Conservation (phyloP, 345 rosid species). For the Murraya koenigii region DNA sequence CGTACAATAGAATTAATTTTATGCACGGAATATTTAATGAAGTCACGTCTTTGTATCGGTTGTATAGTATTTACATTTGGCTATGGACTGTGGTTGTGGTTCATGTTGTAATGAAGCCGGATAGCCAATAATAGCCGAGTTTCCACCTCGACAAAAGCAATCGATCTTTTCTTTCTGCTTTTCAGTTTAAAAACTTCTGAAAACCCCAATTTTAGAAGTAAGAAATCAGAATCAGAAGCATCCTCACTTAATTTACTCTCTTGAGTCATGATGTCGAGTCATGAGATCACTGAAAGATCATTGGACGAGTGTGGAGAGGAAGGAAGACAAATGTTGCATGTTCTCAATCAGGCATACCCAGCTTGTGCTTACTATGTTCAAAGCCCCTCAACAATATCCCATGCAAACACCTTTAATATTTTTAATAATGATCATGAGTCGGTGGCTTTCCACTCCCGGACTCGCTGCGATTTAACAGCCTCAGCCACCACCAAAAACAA, state of each 20-base stretch:
- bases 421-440: slow-evolving; percentile 26
- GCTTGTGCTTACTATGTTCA: slow-evolving; percentile 63
- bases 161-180: too few species aligned
- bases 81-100: neutral
- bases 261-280: neutral
- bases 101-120: neutral
- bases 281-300: too few species aligned
- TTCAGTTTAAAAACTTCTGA: neutral
- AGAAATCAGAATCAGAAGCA: neutral
- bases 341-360: neutral
- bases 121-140: too few species aligned
- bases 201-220: neutral
- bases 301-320: slow-evolving; percentile 28
- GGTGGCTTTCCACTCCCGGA: slow-evolving; percentile 39
- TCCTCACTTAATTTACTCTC: neutral
- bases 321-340: slow-evolving; percentile 32
- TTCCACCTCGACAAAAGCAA: too few species aligned
- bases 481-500: slow-evolving; percentile 10
- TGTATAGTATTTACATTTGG: neutral
- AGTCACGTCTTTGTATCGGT: neutral
- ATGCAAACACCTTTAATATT: slow-evolving; percentile 40
- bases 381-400: slow-evolving; percentile 71
- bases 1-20: neutral
- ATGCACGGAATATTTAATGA: neutral
- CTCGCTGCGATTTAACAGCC: slow-evolving; percentile 30